Base-by-base conservation (phyloP, 2,329 filamentous ascomycete genomes). In the Tolypocladium cylindrosporum region DNA sequence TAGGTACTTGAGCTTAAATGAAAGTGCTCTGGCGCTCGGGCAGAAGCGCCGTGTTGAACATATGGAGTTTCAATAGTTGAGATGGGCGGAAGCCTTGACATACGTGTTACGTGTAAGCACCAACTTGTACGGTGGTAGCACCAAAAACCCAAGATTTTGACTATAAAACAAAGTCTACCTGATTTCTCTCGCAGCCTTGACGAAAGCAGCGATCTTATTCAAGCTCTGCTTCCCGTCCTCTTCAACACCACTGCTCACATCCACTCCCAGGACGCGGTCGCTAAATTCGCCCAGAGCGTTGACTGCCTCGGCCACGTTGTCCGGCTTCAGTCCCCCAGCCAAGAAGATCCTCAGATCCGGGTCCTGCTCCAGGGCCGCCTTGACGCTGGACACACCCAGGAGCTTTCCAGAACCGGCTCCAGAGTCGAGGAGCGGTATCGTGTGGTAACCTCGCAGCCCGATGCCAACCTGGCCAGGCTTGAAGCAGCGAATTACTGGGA, bases 181-280 rank as follows among this genome's bases (percentile, higher is more conserved):
- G 59, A 83, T 75, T 39, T 74, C 72, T 71, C 94, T 94, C 0
- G 86, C 90, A 41, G 85, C 84, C 68, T 83, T 81, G 45, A 97
- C 79, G 72, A 99, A 99, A 4, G 81, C 83, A 62, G 79, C 77
- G 64, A 99, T 97, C 76, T 88, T 95, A 21, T 84, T 82, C 58
- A 93, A 66, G 71, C 87, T 89, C 73, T 99, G 94, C 68, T 84
- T 78, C 2, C 91, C 93, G 64, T 88, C 82, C 41, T 85, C 86
- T 74, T 97, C 94, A 2, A 99, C 91, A 0, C 95, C 95, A 67
- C 90, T 96, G 72, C 91, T 96, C 24, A 96, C 90, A 76, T 99
- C 94, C 4, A 99, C 89, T 2, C 88, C 92, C 40, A 91, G 76
- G 14, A 97, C 83, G 60, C 86, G 83, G 11, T 77, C 77, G 34